Evolutionary conservation across 2,329 filamentous ascomycete genomes (phyloP), one percentile per base, ranked within the genome.

Genomic region (Curvularia lunata): DNA sequence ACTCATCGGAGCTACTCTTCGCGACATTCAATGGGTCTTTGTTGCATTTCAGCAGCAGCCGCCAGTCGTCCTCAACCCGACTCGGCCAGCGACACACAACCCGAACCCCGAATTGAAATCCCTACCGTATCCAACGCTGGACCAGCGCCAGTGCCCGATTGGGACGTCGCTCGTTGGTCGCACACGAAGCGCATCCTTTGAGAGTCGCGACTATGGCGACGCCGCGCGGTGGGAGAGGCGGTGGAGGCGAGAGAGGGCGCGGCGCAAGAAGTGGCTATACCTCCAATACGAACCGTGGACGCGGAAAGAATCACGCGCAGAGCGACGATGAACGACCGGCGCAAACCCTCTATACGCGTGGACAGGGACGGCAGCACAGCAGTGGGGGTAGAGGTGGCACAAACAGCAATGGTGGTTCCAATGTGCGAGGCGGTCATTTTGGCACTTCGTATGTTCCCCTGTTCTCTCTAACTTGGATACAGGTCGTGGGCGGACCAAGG

Each of bases 201-300:
- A 52, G 46, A 61, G 58, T 41, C 66, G 67, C 67, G 63, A 70
- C 62, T 25, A 74, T 73, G 71, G 67, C 69, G 61, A 59, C 64
- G 55, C 68, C 64, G 53, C 69, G 70, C 46, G 68, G 65, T 56
- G 61, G 56, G 21, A 58, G 64, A 63, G 68, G 66, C 27, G 64
- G 62, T 13, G 56, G 58, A 45, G 56, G 61, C 37, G 54, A 57
- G 12, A 65, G 66, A 28, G 63, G 61, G 9, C 64, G 66, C 37
- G 60, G 64, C 38, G 19, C 52, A 28, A 61, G 56, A 37, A 59
- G 64, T 48, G 45, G 48, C 18, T 58, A 52, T 45, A 53, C 52
- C 7, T 45, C 54, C 4, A 52, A 40, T 23, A 54, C 60, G 42
- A 40, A 30, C 45, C 56, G 58, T 43, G 63, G 58, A 30, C 64